These are phyloP conservation scores for Chaetoceros tenuissimus DNA, from an alignment of 108 stramenopile species.

Conservation along the genomic window DNA sequence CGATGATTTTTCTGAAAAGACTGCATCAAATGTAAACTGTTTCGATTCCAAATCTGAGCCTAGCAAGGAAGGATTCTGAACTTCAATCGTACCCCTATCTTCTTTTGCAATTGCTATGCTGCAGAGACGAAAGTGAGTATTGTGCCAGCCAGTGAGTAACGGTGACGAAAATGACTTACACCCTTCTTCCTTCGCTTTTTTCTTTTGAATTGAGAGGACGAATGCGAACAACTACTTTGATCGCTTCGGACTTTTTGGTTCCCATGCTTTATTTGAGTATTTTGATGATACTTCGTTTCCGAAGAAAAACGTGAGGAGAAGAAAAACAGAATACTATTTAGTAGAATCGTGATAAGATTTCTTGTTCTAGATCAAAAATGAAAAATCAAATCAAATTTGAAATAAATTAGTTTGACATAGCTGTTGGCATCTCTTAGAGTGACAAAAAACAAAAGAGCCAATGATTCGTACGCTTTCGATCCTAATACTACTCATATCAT, in stretches of 20 bases:
- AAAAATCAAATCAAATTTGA: no score
- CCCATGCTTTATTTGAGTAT: no score
- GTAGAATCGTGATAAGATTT: no score
- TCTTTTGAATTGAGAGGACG: slow-evolving; percentile 94
- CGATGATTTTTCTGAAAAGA: slow-evolving; percentile 67
- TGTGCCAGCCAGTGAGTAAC: background rate
- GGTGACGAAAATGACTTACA: background rate
- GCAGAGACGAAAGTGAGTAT: background rate
- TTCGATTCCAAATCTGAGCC: slow-evolving; percentile 35
- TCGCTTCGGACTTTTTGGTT: background rate
- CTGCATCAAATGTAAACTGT: slow-evolving; percentile 91
- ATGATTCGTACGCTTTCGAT: no score
- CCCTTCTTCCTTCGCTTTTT: slow-evolving; percentile 67
- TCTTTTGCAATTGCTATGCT: slow-evolving; percentile 61
- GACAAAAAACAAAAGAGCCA: no score
- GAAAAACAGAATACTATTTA: no score
- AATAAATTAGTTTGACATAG: no score
- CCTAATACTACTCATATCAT: no score
- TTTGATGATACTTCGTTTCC: no score
- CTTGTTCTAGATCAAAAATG: no score
- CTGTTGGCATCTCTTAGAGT: no score
- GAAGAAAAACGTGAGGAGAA: no score
- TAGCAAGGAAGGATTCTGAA: slow-evolving; percentile 50
- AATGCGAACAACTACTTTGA: slow-evolving; percentile 83
- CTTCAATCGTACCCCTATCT: slow-evolving; percentile 46